Percentiles rank a stretch among this genome's conserved stretches.
Evolutionary conservation across 805 yeast species (phyloP).

Genomic region (Wickerhamomyces xylosicus): DNA sequence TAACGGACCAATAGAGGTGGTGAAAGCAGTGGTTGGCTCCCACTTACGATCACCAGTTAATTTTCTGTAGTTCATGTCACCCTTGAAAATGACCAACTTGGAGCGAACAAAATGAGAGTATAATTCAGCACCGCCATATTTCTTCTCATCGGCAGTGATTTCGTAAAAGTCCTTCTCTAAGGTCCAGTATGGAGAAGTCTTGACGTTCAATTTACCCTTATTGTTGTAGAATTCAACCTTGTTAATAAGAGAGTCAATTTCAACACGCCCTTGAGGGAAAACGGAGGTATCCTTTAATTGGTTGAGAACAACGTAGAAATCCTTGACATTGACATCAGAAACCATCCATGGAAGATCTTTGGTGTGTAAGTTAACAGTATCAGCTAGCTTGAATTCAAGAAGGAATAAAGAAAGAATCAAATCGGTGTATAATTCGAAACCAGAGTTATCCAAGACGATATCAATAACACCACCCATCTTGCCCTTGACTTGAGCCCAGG

Average conservation of each 20-base stretch:
- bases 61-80: conserved; percentile 93
- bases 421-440: conserved; percentile 92
- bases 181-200: conserved; percentile 82
- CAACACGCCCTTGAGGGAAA: conserved; percentile 37
- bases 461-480: conserved; percentile 35
- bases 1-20: conserved; percentile 57
- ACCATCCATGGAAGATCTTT: conserved; percentile 96
- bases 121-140: conserved; percentile 49
- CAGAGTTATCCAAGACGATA: conserved; percentile 85
- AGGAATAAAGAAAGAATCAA: conserved; percentile 53
- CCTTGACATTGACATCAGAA: conserved; percentile 86
- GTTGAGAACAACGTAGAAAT: conserved; percentile 46
- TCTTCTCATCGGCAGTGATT: conserved; percentile 38
- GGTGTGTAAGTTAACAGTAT: conserved; percentile 68
- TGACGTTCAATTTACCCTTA: conserved; percentile 37
- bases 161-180: conserved; percentile 67
- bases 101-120: conserved; percentile 55
- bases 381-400: conserved; percentile 59
- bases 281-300: conserved; percentile 43
- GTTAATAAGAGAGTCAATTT: conserved; percentile 37
- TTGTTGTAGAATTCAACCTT: conserved; percentile 32
- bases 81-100: conserved; percentile 75
- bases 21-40: conserved; percentile 74
- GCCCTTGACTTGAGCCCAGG: conserved; percentile 43
- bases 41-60: conserved; percentile 85